A percentile compares a stretch with the other conserved stretches of the same genome.
Evolutionary conservation across 257 asterid species (phyloP).

Genomic region (Solanum etuberosum): DNA sequence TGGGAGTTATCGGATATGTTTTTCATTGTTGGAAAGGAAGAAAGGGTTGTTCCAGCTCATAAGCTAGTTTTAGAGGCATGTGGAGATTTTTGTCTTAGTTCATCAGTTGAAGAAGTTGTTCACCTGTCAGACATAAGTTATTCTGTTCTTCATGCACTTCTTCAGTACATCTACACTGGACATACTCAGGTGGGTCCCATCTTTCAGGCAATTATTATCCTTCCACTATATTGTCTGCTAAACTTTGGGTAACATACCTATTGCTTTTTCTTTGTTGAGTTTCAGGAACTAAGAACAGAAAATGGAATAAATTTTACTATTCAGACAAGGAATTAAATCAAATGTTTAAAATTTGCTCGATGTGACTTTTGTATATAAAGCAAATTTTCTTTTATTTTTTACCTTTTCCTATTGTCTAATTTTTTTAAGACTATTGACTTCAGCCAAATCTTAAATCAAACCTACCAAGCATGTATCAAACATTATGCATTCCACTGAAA

Average conservation of each 20-base stretch:
- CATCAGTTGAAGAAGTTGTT: constrained; percentile 35
- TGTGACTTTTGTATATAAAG: neutral
- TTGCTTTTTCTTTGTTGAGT: neutral
- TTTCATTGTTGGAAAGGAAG: constrained; percentile 69
- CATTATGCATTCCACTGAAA: neutral
- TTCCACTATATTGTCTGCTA: neutral
- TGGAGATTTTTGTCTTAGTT: constrained; percentile 46
- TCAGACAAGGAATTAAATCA: neutral
- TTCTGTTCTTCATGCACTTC: constrained; percentile 60
- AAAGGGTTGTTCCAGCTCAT: constrained; percentile 75
- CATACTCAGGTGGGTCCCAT: constrained; percentile 51
- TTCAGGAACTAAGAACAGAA: neutral
- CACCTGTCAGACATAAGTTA: constrained; percentile 44
- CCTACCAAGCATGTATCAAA: neutral
- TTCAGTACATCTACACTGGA: constrained; percentile 74
- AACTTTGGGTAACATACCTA: neutral
- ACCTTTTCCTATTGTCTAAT: neutral
- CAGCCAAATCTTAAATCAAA: neutral
- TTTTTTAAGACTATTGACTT: neutral
- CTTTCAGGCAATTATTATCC: neutral
- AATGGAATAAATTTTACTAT: neutral
- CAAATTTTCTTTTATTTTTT: neutral
- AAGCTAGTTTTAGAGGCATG: constrained; percentile 73
- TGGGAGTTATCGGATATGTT: constrained; percentile 79
- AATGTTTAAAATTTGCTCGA: neutral